Percentiles rank a stretch among this genome's conserved stretches.
Evolutionary conservation across 2,329 filamentous ascomycete genomes (phyloP).

Genomic region (Apiospora phragmitis): DNA sequence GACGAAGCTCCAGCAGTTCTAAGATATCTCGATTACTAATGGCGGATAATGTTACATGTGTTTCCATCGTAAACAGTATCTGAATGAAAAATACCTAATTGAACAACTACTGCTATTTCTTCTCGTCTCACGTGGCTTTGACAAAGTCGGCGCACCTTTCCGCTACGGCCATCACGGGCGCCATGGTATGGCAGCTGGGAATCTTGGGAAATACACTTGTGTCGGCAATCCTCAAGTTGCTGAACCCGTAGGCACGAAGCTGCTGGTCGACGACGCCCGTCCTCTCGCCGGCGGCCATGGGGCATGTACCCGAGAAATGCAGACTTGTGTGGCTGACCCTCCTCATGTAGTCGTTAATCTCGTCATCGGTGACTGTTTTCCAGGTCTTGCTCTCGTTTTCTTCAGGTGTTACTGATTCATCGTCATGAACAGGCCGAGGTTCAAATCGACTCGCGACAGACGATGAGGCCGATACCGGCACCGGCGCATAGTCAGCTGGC

Average conservation of each 20-base stretch:
- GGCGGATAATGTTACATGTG: too few species aligned
- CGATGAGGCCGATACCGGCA: neutral
- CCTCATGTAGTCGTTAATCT: conserved; percentile 15
- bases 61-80: too few species aligned
- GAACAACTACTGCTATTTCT: neutral
- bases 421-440: too few species aligned
- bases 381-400: neutral
- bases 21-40: too few species aligned
- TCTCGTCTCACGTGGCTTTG: conserved; percentile 19
- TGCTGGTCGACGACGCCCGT: conserved; percentile 16
- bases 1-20: neutral
- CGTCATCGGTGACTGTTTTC: conserved; percentile 11
- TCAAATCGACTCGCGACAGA: neutral
- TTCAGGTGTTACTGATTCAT: too few species aligned
- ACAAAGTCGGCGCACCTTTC: conserved; percentile 33
- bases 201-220: conserved; percentile 32
- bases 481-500: neutral
- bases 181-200: conserved; percentile 30
- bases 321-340: conserved; percentile 11
- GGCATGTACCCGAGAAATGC: conserved; percentile 14
- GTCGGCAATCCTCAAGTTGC: conserved; percentile 16
- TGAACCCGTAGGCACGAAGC: conserved; percentile 17
- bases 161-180: conserved; percentile 30
- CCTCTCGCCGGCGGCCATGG: neutral
- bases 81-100: too few species aligned